phyloP scores from a whole-genome alignment of 495 filamentous ascomycete genomes.

The Apodospora peruviana region DNA sequence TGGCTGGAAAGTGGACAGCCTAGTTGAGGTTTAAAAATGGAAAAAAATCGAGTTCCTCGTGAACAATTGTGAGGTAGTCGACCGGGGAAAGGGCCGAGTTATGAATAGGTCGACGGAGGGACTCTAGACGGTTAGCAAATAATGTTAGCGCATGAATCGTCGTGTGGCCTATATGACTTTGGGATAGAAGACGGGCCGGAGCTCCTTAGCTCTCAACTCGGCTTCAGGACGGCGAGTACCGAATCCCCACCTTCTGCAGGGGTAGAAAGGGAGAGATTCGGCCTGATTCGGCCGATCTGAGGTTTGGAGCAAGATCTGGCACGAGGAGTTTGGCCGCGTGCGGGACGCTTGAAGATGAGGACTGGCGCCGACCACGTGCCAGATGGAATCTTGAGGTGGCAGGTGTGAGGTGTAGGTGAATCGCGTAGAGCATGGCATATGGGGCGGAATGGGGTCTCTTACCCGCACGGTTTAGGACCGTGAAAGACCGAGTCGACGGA shows the following conservation, averaged over 20 bases:
- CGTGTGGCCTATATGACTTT: background rate
- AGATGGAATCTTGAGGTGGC: background rate
- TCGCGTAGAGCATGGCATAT: conserved; percentile 22
- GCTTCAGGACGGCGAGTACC: background rate
- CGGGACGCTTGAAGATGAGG: conserved; percentile 9
- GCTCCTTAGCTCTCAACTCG: conserved; percentile 3
- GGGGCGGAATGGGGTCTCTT: conserved; percentile 49
- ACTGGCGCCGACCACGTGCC: conserved; percentile 3
- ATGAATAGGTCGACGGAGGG: conserved; percentile 25
- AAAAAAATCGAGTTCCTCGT: conserved; percentile 26
- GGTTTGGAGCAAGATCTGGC: conserved; percentile 13
- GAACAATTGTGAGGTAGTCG: conserved; percentile 23
- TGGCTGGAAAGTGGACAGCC: conserved; percentile 37
- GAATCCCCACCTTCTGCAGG: conserved; percentile 10
- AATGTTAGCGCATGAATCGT: conserved; percentile 12
- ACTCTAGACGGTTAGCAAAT: conserved; percentile 17
- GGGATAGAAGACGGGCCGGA: background rate
- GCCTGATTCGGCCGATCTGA: conserved; percentile 13
- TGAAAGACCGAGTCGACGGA: conserved; percentile 38
- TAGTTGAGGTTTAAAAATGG: conserved; percentile 13
- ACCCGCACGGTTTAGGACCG: conserved; percentile 57
- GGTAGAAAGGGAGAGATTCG: background rate
- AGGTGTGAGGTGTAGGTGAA: no score
- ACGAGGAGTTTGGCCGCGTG: conserved; percentile 8
- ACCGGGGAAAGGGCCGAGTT: conserved; percentile 36